Conservation (phyloP, 192 early-diverging fungal species). For the Rhizophagus clarus region DNA sequence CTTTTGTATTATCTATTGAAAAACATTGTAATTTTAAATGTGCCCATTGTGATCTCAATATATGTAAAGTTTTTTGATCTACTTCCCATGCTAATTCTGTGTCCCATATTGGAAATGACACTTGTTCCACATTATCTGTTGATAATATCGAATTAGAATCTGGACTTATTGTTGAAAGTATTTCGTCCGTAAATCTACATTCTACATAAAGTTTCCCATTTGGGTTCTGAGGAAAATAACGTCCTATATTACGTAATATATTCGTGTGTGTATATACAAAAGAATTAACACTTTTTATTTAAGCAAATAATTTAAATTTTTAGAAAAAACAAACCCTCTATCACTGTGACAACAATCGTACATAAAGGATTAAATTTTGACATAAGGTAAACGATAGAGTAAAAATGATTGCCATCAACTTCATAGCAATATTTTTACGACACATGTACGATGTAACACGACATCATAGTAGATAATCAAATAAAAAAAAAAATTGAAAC, state of each 20-base stretch:
- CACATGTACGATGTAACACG: too few species aligned
- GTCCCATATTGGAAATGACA: conserved; percentile 47
- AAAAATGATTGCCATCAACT: too few species aligned
- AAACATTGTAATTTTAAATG: conserved; percentile 50
- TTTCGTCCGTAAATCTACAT: conserved; percentile 52
- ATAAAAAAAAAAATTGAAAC: too few species aligned
- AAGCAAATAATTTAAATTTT: too few species aligned
- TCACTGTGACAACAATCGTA: conserved; percentile 45
- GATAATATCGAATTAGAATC: conserved; percentile 44
- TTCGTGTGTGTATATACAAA: not conserved
- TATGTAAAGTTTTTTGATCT: conserved; percentile 45
- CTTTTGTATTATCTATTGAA: conserved; percentile 35
- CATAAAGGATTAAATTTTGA: conserved; percentile 39
- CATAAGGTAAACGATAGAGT: not conserved
- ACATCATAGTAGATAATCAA: too few species aligned
- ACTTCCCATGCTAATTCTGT: conserved; percentile 53
- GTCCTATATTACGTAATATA: conserved; percentile 30
- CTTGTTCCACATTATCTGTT: conserved; percentile 48
- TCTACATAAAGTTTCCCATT: conserved; percentile 43
- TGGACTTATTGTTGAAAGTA: conserved; percentile 44
- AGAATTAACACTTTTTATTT: not conserved
- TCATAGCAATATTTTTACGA: too few species aligned
- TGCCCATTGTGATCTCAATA: conserved; percentile 43
- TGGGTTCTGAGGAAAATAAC: conserved; percentile 46
- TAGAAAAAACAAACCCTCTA: conserved; percentile 34